Base-by-base conservation (phyloP, 2,329 filamentous ascomycete species). In the Pseudohalonectria lignicola region DNA sequence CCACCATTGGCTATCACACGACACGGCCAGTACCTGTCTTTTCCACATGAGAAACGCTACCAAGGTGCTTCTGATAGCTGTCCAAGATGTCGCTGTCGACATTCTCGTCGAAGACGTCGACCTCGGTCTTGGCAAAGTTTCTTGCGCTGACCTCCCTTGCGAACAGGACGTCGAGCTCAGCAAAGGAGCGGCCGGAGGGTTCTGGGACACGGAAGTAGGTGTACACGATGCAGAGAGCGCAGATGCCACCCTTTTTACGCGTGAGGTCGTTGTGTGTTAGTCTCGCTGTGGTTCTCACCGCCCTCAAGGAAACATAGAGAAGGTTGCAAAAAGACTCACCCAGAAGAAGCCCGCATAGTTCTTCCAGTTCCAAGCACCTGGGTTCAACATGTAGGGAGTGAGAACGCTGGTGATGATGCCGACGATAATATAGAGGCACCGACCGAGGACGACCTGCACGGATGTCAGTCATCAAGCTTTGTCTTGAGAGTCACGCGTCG, bases 311-410 rank as follows among this genome's bases (percentile, higher is more conserved):
- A 20, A 17, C 15, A 10, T n/a, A 23, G 6, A 26, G 28, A 17
- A 19, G 17, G 12, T 13, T 12, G 26, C 11, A n/a, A 11, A 20
- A 19, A 8, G 23, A 50, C 66, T 51, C 55, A 71, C 60, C 83
- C 86, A 86, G 66, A 93, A 93, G 63, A 94, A 93, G 20, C 87
- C 86, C 1, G 86, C 75, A 50, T 74, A 92, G 61, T 92, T 92
- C 43, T 76, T 70, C 87, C 86, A 94, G 59, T 93, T 67, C 87
- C 88, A 94, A 1, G 77, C 82, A 1, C 67, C 71, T 0, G 87
- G 86, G 61, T 94, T 94, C 31, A 94, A 71, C 87, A 94, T 94
- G 61, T 93, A 94, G 0, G 87, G 87, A 0, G 86, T 93, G 30
- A 94, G 60, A 4, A 94, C 81, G 36, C 77, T 80, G 53, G 79